A percentile compares a stretch with the other conserved stretches of the same genome.
Conservation (phyloP, 805 yeast species). For the Candida methanosorbosa region DNA sequence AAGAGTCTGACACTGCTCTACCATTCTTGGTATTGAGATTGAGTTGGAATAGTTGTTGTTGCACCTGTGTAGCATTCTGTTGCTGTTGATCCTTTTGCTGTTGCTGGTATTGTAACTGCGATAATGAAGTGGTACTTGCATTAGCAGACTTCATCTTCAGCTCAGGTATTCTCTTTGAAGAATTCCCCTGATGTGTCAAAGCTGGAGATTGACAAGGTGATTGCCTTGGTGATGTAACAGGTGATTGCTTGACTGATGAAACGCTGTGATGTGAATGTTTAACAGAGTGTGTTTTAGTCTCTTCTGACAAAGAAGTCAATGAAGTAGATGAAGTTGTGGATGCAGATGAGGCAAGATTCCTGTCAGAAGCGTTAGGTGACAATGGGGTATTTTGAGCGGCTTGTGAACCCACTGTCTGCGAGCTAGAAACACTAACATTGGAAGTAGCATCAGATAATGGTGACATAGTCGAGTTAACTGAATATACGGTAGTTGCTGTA, state of each 20-base stretch:
- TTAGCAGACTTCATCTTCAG: no score
- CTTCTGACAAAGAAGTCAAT: conserved; percentile 3
- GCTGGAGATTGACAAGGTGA: conserved; percentile 5
- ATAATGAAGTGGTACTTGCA: no score
- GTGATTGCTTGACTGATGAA: background rate
- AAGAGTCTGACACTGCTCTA: no score
- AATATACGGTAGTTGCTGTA: background rate
- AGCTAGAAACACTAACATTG: background rate
- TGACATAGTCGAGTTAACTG: background rate
- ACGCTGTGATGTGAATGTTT: background rate
- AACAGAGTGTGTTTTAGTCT: background rate
- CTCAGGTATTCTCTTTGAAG: no score
- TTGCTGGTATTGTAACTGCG: no score
- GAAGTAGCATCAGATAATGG: background rate
- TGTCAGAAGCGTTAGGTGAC: background rate
- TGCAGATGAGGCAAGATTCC: background rate
- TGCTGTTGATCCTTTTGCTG: no score
- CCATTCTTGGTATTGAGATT: no score
- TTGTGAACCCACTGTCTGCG: background rate
- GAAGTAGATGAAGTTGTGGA: conserved; percentile 1
- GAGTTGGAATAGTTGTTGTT: no score
- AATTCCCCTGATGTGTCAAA: no score
- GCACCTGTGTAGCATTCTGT: no score
- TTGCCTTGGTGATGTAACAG: background rate
- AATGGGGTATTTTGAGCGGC: background rate